phyloP scores from a whole-genome alignment of 2,329 filamentous ascomycete genomes.

The Phaeosphaeriaceae sp. region DNA sequence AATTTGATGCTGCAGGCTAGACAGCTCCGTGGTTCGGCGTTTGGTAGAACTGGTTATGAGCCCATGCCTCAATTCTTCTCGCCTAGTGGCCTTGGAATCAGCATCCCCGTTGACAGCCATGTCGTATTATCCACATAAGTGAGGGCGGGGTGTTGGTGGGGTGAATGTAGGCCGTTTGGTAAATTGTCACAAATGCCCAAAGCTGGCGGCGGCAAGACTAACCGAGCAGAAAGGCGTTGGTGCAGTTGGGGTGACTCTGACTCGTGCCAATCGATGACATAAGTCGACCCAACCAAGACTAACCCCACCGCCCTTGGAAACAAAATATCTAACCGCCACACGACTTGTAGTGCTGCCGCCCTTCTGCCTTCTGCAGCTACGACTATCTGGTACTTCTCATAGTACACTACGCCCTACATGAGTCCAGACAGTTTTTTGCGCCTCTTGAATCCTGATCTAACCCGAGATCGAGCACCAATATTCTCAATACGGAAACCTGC shows the following conservation, averaged over 20 bases:
- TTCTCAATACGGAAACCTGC: conserved; percentile 42
- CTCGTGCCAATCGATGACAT: conserved; percentile 20
- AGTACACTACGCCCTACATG: conserved; percentile 38
- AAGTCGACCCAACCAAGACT: conserved; percentile 6
- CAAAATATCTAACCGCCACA: too few species aligned
- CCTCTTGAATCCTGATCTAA: conserved; percentile 43
- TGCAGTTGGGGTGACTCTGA: too few species aligned
- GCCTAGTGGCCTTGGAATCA: conserved; percentile 39
- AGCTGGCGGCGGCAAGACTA: conserved; percentile 29
- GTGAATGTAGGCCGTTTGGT: conserved; percentile 20
- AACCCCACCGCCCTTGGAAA: neutral
- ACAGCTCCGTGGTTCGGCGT: conserved; percentile 53
- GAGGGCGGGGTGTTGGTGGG: conserved; percentile 35
- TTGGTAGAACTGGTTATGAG: conserved; percentile 58
- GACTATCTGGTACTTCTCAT: conserved; percentile 4
- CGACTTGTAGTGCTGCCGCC: neutral
- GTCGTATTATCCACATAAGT: conserved; percentile 39
- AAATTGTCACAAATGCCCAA: conserved; percentile 32
- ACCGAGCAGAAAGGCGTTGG: conserved; percentile 15
- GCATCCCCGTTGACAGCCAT: conserved; percentile 48
- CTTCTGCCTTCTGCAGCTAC: conserved; percentile 1
- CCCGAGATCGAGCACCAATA: conserved; percentile 43
- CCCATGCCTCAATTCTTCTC: conserved; percentile 47
- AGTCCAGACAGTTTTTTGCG: conserved; percentile 30
- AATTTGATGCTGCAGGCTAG: conserved; percentile 52